Evolutionary conservation across 176 grass and related monocot species (phyloP).

Genomic region (Puya raimondii): DNA sequence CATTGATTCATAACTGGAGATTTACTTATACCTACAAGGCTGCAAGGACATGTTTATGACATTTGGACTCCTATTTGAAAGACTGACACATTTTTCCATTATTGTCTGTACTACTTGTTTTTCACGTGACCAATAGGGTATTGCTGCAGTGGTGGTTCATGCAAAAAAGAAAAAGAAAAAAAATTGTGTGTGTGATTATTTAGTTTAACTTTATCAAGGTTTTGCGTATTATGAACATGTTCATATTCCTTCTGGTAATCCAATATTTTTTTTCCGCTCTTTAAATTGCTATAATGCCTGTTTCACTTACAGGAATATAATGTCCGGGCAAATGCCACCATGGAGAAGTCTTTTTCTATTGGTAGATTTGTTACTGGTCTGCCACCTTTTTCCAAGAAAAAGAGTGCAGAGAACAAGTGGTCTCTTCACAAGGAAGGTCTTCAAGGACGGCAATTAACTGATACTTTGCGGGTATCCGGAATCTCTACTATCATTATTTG

Average conservation of each 20-base stretch:
- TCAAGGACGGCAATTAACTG: constrained; percentile 56
- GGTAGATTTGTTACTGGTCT: constrained; percentile 57
- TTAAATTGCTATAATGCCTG: background rate
- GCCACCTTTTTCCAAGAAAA: constrained; percentile 52
- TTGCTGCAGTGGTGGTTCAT: too few relatives aligned
- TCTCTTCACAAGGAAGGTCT: constrained; percentile 60
- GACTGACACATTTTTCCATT: too few relatives aligned
- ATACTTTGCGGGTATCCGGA: constrained; percentile 43
- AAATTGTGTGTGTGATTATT: background rate
- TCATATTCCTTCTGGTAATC: background rate
- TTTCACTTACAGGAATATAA: constrained; percentile 44
- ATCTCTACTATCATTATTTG: constrained; percentile 9
- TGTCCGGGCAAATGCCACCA: constrained; percentile 36
- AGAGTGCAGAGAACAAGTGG: constrained; percentile 53
- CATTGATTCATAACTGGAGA: background rate
- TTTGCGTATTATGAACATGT: background rate
- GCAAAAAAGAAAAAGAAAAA: too few relatives aligned
- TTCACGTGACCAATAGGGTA: too few relatives aligned
- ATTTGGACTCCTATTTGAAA: too few relatives aligned
- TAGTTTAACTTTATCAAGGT: background rate
- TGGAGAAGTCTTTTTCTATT: constrained; percentile 46
- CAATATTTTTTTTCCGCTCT: background rate
- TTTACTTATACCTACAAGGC: too few relatives aligned
- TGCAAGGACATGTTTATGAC: too few relatives aligned
- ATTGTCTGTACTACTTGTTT: too few relatives aligned